A percentile compares a stretch with the other conserved stretches of the same genome.
These are phyloP conservation scores for Cyclostephanos invisitatus DNA, from an alignment of 108 stramenopile genomes.

Conservation along the genomic window DNA sequence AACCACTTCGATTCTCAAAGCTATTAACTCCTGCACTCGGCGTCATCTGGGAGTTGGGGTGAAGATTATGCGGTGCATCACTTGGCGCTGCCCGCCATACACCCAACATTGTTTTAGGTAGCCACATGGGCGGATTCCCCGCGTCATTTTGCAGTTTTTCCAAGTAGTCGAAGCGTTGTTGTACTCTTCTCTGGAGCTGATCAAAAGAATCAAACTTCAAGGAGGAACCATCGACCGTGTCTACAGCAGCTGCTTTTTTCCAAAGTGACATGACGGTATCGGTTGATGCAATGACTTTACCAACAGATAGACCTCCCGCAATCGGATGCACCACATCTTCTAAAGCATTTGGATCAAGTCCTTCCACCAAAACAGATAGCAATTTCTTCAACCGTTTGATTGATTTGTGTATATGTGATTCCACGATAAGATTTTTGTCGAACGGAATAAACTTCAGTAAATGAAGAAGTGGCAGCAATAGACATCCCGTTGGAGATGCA, in stretches of 20 bases:
- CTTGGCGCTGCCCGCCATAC: not conserved
- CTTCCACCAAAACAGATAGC: conserved; percentile 17
- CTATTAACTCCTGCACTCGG: too few species aligned
- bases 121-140: conserved; percentile 25
- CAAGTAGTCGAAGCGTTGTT: conserved; percentile 15
- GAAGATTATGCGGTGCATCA: not conserved
- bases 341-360: conserved; percentile 15
- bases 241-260: conserved; percentile 31
- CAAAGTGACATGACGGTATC: conserved; percentile 41
- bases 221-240: conserved; percentile 4
- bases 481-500: conserved; percentile 34
- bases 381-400: conserved; percentile 44
- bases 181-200: conserved; percentile 16
- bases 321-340: conserved; percentile 23
- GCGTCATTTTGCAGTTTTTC: conserved; percentile 28
- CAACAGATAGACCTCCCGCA: conserved; percentile 32
- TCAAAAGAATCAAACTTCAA: conserved; percentile 10
- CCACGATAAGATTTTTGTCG: conserved; percentile 39
- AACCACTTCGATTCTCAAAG: too few species aligned
- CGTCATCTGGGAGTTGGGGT: too few species aligned
- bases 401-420: conserved; percentile 36
- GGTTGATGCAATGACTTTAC: conserved; percentile 19
- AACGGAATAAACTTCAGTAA: conserved; percentile 42
- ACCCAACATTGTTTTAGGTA: conserved; percentile 21
- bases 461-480: conserved; percentile 34